Conservation (phyloP, 2,329 filamentous ascomycete species). For the Thelonectria rubi region DNA sequence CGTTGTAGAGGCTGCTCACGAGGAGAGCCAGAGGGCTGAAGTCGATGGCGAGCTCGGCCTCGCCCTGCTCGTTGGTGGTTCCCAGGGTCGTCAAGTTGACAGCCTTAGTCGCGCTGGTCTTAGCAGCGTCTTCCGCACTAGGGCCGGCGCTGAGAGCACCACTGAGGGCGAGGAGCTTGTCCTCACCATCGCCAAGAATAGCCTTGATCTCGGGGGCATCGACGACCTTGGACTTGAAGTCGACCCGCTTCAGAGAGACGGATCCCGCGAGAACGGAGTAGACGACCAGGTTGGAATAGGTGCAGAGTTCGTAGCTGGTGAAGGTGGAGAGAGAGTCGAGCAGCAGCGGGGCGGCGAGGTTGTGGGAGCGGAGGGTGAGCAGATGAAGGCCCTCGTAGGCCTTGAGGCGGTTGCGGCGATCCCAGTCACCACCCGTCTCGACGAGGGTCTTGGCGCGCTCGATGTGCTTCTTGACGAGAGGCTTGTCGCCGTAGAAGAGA, state of each 20-base stretch:
- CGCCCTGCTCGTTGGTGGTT: conserved; percentile 74
- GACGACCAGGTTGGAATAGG: conserved; percentile 91
- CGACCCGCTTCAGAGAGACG: conserved; percentile 92
- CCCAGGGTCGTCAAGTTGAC: conserved; percentile 91
- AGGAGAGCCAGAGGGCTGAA: conserved; percentile 88
- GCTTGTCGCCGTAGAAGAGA: conserved; percentile 94
- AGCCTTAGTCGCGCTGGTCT: conserved; percentile 63
- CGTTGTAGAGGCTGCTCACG: conserved; percentile 90
- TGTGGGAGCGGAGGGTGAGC: conserved; percentile 91
- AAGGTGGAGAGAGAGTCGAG: conserved; percentile 98
- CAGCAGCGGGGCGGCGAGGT: conserved; percentile 86
- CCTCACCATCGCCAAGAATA: conserved; percentile 88
- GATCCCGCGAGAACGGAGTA: conserved; percentile 96
- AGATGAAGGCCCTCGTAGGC: conserved; percentile 96
- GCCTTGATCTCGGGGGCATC: conserved; percentile 98
- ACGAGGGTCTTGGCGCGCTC: conserved; percentile 90
- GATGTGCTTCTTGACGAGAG: conserved; percentile 91
- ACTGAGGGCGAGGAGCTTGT: conserved; percentile 83
- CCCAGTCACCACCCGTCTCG: conserved; percentile 97
- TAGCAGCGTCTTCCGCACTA: conserved; percentile 75
- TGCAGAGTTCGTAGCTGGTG: conserved; percentile 98
- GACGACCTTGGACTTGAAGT: conserved; percentile 99
- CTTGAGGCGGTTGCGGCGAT: conserved; percentile 97
- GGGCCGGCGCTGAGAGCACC: conserved; percentile 85
- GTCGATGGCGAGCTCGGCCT: conserved; percentile 84